These are phyloP conservation scores for Letharia columbiana DNA, from an alignment of 495 filamentous ascomycete genomes.

Conservation along the genomic window DNA sequence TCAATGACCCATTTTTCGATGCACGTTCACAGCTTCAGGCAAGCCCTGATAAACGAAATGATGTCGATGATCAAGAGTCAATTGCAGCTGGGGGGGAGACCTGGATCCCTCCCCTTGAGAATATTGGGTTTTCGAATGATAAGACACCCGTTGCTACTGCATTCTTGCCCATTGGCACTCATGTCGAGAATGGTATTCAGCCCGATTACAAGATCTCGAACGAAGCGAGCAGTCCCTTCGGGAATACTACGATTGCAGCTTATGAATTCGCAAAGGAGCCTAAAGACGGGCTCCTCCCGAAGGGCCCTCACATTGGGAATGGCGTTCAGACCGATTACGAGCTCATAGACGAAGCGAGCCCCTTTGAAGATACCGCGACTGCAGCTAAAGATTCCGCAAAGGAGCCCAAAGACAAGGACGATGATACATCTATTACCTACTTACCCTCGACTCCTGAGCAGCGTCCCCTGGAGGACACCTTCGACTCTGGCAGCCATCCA, in stretches of 20 bases:
- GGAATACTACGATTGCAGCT: neutral
- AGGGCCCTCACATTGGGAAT: neutral
- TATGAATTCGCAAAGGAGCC: neutral
- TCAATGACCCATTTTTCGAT: slow-evolving; percentile 24
- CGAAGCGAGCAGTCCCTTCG: neutral
- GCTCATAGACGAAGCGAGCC: neutral
- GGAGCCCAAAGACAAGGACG: neutral
- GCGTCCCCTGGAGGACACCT: neutral
- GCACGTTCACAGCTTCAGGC: slow-evolving; percentile 12
- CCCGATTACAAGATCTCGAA: neutral
- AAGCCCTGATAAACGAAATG: neutral
- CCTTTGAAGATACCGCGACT: neutral
- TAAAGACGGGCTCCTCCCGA: neutral
- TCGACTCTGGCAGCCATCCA: slow-evolving; percentile 10
- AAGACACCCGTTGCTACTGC: neutral
- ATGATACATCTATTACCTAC: neutral
- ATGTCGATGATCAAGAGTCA: neutral
- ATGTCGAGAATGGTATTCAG: neutral
- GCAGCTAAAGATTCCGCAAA: neutral
- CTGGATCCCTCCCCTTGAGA: slow-evolving; percentile 19
- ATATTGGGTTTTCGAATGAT: neutral
- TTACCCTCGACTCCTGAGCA: slow-evolving; percentile 7
- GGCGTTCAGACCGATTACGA: neutral
- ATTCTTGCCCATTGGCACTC: neutral
- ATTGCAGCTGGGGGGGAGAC: slow-evolving; percentile 3